phyloP scores from a whole-genome alignment of 129 eudicot species.

The Logfia minima region DNA sequence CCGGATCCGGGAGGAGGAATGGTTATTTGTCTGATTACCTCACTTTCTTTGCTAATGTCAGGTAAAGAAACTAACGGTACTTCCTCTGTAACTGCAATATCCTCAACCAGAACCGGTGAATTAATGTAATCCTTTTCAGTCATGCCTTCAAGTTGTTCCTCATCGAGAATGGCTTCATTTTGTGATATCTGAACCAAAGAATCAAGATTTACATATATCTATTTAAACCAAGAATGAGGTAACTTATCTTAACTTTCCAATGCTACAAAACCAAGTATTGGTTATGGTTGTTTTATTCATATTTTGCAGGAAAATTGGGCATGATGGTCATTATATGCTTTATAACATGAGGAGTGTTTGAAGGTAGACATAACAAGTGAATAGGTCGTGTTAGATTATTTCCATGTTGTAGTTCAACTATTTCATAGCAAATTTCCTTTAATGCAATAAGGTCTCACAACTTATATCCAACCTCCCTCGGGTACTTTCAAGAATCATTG shows the following conservation, averaged over 20 bases:
- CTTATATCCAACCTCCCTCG: not conserved
- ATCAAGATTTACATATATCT: not conserved
- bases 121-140: constrained; percentile 40
- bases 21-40: constrained; percentile 39
- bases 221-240: constrained; percentile 1
- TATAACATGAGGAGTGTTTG: not conserved
- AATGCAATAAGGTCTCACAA: not conserved
- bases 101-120: constrained; percentile 44
- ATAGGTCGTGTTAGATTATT: not conserved
- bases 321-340: not conserved
- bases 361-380: not conserved
- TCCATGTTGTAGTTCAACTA: constrained; percentile 3
- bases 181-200: constrained; percentile 43
- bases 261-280: not conserved
- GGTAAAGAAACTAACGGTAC: constrained; percentile 32
- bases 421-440: not conserved
- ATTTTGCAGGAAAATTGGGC: not conserved
- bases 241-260: not conserved
- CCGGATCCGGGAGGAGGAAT: constrained; percentile 90
- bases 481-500: not conserved
- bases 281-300: not conserved
- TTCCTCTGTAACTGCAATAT: constrained; percentile 39
- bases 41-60: constrained; percentile 53
- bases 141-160: constrained; percentile 33
- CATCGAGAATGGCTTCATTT: constrained; percentile 35